Percentiles rank a stretch among this genome's conserved stretches.
Conservation (phyloP, 2,329 filamentous ascomycete species). For the Hawksworthiomyces lignivorus region DNA sequence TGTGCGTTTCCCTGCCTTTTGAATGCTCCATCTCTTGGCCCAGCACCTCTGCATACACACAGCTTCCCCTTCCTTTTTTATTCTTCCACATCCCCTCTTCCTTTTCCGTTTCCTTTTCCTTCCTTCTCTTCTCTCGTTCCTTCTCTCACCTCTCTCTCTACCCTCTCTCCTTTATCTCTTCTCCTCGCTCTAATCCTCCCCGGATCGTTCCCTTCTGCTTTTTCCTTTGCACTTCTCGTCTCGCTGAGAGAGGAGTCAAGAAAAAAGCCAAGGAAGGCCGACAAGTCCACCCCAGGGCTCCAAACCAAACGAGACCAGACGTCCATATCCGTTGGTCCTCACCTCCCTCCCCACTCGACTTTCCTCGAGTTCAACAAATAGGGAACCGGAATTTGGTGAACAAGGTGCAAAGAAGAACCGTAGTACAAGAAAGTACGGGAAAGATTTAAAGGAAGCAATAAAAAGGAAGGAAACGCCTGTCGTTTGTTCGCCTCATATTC, state of each 20-base stretch:
- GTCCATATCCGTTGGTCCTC: too few species aligned
- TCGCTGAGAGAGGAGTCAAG: background rate
- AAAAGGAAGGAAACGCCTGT: slow-evolving; percentile 7
- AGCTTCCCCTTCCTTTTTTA: slow-evolving; percentile 20
- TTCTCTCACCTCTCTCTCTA: background rate
- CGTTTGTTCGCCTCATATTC: too few species aligned
- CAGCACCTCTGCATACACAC: too few species aligned
- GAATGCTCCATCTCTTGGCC: too few species aligned
- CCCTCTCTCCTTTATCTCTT: slow-evolving; percentile 1
- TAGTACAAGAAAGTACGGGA: background rate
- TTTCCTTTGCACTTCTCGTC: slow-evolving; percentile 1
- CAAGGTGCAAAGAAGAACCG: background rate
- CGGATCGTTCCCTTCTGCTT: background rate
- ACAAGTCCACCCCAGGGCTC: too few species aligned
- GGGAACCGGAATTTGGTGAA: slow-evolving; percentile 3
- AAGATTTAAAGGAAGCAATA: too few species aligned
- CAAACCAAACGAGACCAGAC: too few species aligned
- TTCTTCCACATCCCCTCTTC: slow-evolving; percentile 28
- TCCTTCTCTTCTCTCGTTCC: background rate
- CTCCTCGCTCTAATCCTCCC: background rate
- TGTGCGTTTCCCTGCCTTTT: slow-evolving; percentile 13
- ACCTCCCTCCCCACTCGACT: too few species aligned
- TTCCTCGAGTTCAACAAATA: background rate
- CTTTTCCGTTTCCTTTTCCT: slow-evolving; percentile 23
- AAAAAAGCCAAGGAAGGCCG: too few species aligned